A percentile compares a stretch with the other conserved stretches of the same genome.
These are phyloP conservation scores for Trichosanthes truncata DNA, from an alignment of 306 rosid genomes.

Conservation along the genomic window DNA sequence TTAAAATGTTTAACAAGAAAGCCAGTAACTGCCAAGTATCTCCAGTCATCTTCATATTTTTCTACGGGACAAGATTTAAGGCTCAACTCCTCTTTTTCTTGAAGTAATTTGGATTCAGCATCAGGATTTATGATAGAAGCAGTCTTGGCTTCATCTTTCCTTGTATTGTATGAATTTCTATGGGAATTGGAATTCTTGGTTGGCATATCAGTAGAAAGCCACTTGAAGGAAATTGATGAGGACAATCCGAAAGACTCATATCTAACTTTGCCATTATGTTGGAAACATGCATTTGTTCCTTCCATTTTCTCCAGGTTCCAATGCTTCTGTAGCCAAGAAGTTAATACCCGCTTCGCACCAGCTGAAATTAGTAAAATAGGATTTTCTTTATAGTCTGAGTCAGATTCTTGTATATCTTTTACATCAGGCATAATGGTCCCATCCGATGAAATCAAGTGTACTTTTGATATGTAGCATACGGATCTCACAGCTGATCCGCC, in stretches of 20 bases:
- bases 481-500: slow-evolving; percentile 98
- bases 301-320: slow-evolving; percentile 29
- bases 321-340: slow-evolving; percentile 76
- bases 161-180: slow-evolving; percentile 20
- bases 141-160: slow-evolving; percentile 24
- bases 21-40: slow-evolving; percentile 91
- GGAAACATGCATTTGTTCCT: slow-evolving; percentile 20
- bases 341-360: slow-evolving; percentile 94
- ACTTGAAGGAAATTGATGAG: slow-evolving; percentile 75
- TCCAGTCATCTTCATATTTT: slow-evolving; percentile 85
- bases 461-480: slow-evolving; percentile 61
- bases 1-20: slow-evolving; percentile 71
- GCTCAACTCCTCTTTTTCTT: slow-evolving; percentile 29
- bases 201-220: slow-evolving; percentile 98
- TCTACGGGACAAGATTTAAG: slow-evolving; percentile 24
- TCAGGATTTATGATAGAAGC: slow-evolving; percentile 19
- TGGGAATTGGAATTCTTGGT: slow-evolving; percentile 38
- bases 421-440: slow-evolving; percentile 11
- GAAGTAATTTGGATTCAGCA: slow-evolving; percentile 23
- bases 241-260: slow-evolving; percentile 24
- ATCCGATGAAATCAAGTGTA: slow-evolving; percentile 40
- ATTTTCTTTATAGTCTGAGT: slow-evolving; percentile 32
- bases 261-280: slow-evolving; percentile 22
- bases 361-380: slow-evolving; percentile 70
- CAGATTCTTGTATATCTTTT: slow-evolving; percentile 14